phyloP scores from a whole-genome alignment of 306 rosid genomes.

The Fagus sylvatica region DNA sequence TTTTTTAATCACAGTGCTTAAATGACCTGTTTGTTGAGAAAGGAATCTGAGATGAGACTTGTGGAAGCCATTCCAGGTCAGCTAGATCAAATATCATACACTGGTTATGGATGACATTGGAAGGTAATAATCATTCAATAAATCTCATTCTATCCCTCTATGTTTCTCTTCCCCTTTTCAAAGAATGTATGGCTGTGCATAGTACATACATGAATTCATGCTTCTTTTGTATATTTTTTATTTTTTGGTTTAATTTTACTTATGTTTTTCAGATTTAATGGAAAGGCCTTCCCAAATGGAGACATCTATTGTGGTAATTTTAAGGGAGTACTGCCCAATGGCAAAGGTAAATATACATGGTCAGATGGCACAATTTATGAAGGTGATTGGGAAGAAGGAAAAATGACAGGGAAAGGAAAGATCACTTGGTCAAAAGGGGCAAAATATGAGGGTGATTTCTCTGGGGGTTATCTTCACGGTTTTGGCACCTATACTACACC shows the following conservation, averaged over 20 bases:
- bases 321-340: conserved; percentile 64
- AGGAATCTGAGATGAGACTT: conserved; percentile 11
- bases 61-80: conserved; percentile 23
- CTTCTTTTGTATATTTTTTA: conserved; percentile 3
- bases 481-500: conserved; percentile 55
- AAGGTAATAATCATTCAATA: conserved; percentile 43
- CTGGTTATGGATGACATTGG: conserved; percentile 51
- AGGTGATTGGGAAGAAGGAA: conserved; percentile 89
- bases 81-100: conserved; percentile 21
- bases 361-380: conserved; percentile 70
- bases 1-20: conserved; percentile 13
- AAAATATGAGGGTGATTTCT: conserved; percentile 84
- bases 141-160: conserved; percentile 4
- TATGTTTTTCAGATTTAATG: conserved; percentile 42
- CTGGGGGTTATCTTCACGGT: conserved; percentile 83
- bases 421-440: conserved; percentile 73
- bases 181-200: background rate
- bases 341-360: conserved; percentile 86
- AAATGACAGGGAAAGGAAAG: conserved; percentile 76
- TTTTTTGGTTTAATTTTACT: conserved; percentile 18
- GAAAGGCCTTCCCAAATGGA: conserved; percentile 66
- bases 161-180: background rate
- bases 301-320: conserved; percentile 63
- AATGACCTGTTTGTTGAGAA: conserved; percentile 21
- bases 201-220: background rate